phyloP scores from a whole-genome alignment of 306 rosid species.

The Macrotyloma uniflorum region DNA sequence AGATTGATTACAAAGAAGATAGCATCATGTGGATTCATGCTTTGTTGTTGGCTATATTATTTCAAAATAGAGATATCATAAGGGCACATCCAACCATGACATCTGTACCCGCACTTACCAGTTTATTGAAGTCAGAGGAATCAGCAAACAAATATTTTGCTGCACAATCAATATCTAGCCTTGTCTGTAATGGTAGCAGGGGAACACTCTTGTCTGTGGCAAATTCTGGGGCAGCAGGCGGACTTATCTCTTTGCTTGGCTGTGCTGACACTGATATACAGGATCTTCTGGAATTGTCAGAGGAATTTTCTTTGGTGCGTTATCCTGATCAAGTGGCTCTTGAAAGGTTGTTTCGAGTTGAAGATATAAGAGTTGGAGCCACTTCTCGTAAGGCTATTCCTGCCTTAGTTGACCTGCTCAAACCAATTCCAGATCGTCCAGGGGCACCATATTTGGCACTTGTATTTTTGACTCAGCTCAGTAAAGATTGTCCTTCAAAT shows the following conservation, averaged over 20 bases:
- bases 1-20: slow-evolving; percentile 94
- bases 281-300: slow-evolving; percentile 89
- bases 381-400: slow-evolving; percentile 98
- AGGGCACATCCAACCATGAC: slow-evolving; percentile 87
- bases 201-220: slow-evolving; percentile 97
- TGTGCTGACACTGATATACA: slow-evolving; percentile 89
- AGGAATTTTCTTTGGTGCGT: slow-evolving; percentile 83
- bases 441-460: slow-evolving; percentile 98
- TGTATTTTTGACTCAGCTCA: slow-evolving; percentile 82
- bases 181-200: slow-evolving; percentile 98
- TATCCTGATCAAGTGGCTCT: slow-evolving; percentile 97
- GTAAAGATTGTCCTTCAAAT: slow-evolving; percentile 89
- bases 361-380: slow-evolving; percentile 94
- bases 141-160: slow-evolving; percentile 86
- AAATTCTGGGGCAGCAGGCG: slow-evolving; percentile 97
- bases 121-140: slow-evolving; percentile 86
- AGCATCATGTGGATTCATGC: slow-evolving; percentile 89
- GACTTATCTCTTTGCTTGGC: slow-evolving; percentile 94
- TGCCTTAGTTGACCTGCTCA: slow-evolving; percentile 95
- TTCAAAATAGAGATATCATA: slow-evolving; percentile 94
- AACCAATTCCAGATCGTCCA: slow-evolving; percentile 99
- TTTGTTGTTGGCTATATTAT: slow-evolving; percentile 79
- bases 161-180: slow-evolving; percentile 92
- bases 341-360: slow-evolving; percentile 95
- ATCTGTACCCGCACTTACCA: slow-evolving; percentile 82